Base-by-base conservation (phyloP, 495 filamentous ascomycete species). In the Hamigera avellanea region DNA sequence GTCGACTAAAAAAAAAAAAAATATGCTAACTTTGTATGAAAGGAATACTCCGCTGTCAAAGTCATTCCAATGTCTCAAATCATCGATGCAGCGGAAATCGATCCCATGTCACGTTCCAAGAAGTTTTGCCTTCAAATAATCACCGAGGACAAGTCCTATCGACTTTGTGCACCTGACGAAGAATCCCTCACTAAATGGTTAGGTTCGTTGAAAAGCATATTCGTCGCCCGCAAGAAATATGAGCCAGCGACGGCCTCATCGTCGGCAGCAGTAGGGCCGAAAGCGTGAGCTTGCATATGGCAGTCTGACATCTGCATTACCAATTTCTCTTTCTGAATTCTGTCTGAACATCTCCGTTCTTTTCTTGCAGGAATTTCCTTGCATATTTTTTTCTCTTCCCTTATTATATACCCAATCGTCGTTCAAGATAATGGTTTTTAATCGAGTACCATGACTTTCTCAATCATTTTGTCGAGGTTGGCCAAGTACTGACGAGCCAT, bases 61-160 rank as follows among this genome's bases (percentile, higher is more conserved):
- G 80, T 98, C 47, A 66, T 95, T 31, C 78, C 81, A 2, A 72
- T 95, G 48, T 67, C 75, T 5, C 77, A 72, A 27, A 77, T 98
- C 40, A 81, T 96, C 50, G 83, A 94, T 48, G 91, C 84, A 15
- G 86, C 95, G 19, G 91, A 98, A 38, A 82, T 93, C 35, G 85
- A 96, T 42, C 80, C 89, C 0, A 56, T 91, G 45, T 91, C 83
- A 31, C 78, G 74, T 42, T 91, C 79, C 26, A 94, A 93, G 63
- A 72, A 60, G 28, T 75, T 81, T 50, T 98, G 91, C 57, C 64
- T 95, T 61, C 91, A 98, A 54, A 74, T 95, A 48, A 94, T 98
- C 59, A 83, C 83, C 31, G 89, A 93, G 44, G 88, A 95, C 50
- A 89, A 93, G 58, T 86, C 75, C 36, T 94, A 89, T 42, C 78